Percentiles rank a stretch among this genome's conserved stretches.
Evolutionary conservation across 1,284 basidiomycete species (phyloP).

Genomic region (Megacollybia platyphylla): DNA sequence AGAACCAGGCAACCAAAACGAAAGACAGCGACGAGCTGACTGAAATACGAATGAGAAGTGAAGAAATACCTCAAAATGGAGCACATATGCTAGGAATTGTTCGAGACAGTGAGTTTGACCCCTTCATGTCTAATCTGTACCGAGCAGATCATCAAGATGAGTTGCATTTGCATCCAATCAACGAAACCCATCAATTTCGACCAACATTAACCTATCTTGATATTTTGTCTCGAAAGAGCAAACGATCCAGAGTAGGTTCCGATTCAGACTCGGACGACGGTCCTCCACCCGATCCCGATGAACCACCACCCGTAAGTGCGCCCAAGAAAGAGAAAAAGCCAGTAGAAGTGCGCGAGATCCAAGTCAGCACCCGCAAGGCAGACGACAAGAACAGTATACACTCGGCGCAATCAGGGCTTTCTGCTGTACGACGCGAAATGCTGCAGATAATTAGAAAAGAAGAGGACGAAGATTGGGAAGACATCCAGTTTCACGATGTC

Average conservation of each 20-base stretch:
- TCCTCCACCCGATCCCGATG: constrained; percentile 69
- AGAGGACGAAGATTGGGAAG: constrained; percentile 63
- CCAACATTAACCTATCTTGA: constrained; percentile 73
- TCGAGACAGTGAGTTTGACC: constrained; percentile 40
- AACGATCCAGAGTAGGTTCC: constrained; percentile 35
- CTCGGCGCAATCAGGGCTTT: constrained; percentile 39
- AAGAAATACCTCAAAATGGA: constrained; percentile 50
- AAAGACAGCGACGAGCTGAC: constrained; percentile 49
- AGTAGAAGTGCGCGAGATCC: constrained; percentile 55
- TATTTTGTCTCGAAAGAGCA: constrained; percentile 46
- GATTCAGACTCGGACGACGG: constrained; percentile 69
- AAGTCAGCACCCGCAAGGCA: constrained; percentile 55
- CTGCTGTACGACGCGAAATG: constrained; percentile 58
- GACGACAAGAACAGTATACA: constrained; percentile 43
- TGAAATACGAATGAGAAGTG: constrained; percentile 61
- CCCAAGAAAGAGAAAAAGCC: constrained; percentile 45
- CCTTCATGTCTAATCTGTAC: constrained; percentile 1
- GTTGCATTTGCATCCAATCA: constrained; percentile 67
- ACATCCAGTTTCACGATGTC: constrained; percentile 47
- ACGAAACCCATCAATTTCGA: constrained; percentile 64
- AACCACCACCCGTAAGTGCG: constrained; percentile 30
- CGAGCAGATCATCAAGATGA: constrained; percentile 30
- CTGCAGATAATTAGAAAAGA: constrained; percentile 54
- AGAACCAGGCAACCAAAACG: constrained; percentile 44
- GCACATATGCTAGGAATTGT: constrained; percentile 64